phyloP scores from a whole-genome alignment of 2,329 filamentous ascomycete species.

The Colletotrichum melonis region DNA sequence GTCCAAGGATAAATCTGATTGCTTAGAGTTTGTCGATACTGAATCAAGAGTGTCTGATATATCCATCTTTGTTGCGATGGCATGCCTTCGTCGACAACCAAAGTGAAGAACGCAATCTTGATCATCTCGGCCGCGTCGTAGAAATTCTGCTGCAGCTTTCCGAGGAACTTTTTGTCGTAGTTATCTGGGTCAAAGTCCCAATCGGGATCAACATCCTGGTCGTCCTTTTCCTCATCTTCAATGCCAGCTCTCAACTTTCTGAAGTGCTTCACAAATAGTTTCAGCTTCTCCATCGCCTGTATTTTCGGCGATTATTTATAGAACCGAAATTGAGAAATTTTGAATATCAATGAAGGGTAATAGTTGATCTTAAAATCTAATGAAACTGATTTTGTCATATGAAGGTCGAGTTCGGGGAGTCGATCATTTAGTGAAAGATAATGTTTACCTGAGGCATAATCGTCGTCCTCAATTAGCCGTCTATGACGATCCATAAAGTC shows the following conservation, averaged over 20 bases:
- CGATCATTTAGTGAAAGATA: no score
- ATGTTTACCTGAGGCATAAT: no score
- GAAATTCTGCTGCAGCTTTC: not conserved
- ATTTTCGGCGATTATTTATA: no score
- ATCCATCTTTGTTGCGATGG: not conserved
- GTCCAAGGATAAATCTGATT: not conserved
- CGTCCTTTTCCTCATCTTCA: not conserved
- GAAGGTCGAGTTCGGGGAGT: no score
- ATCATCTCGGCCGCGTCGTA: not conserved
- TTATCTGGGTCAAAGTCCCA: not conserved
- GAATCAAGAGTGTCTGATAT: not conserved
- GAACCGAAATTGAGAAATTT: no score
- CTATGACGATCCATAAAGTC: not conserved
- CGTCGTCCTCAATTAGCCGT: no score
- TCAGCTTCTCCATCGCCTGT: not conserved
- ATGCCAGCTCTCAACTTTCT: not conserved
- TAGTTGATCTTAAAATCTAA: no score
- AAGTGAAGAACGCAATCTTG: not conserved
- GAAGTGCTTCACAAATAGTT: not conserved
- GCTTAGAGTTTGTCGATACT: not conserved
- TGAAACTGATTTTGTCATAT: no score
- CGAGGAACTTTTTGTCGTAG: not conserved
- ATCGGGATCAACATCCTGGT: not conserved
- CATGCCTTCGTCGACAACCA: not conserved
- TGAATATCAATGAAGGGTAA: no score